A percentile compares a stretch with the other conserved stretches of the same genome.
These are phyloP conservation scores for Tephrocybe sp. DNA, from an alignment of 768 basidiomycete species.

Conservation along the genomic window DNA sequence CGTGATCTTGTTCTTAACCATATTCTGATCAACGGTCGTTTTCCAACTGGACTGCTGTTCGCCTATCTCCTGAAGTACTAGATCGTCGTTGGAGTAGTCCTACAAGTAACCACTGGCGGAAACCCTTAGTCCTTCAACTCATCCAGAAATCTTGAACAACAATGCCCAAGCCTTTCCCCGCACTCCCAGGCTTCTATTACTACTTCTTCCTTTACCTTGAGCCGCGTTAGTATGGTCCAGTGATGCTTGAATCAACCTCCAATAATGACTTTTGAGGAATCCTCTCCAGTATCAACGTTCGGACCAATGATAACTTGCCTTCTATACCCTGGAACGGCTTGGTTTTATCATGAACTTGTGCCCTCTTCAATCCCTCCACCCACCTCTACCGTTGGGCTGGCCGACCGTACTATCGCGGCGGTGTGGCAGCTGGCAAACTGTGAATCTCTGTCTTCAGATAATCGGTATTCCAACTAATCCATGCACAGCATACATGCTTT, in stretches of 20 bases:
- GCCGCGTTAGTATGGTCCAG: constrained; percentile 41
- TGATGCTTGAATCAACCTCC: neutral
- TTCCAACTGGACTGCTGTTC: neutral
- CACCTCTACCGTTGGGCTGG: constrained; percentile 28
- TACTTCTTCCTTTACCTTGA: constrained; percentile 65
- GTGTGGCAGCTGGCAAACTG: constrained; percentile 72
- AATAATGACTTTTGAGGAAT: neutral
- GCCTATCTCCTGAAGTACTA: constrained; percentile 4
- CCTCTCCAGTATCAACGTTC: constrained; percentile 35
- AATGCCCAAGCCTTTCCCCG: constrained; percentile 41
- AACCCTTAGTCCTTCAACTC: neutral
- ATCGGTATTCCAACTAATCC: neutral
- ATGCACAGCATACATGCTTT: constrained; percentile 32
- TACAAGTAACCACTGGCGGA: neutral
- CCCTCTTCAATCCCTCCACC: constrained; percentile 40
- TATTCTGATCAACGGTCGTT: neutral
- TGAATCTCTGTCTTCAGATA: constrained; percentile 24
- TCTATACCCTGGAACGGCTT: constrained; percentile 58
- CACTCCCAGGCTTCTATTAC: constrained; percentile 63
- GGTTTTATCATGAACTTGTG: constrained; percentile 69
- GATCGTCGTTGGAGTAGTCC: neutral
- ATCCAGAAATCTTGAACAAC: neutral
- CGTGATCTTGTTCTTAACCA: neutral
- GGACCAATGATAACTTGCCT: constrained; percentile 41
- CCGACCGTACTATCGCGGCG: constrained; percentile 56